A percentile compares a stretch with the other conserved stretches of the same genome.
phyloP scores from a whole-genome alignment of 345 rosid genomes.

The Trapa bicornis region DNA sequence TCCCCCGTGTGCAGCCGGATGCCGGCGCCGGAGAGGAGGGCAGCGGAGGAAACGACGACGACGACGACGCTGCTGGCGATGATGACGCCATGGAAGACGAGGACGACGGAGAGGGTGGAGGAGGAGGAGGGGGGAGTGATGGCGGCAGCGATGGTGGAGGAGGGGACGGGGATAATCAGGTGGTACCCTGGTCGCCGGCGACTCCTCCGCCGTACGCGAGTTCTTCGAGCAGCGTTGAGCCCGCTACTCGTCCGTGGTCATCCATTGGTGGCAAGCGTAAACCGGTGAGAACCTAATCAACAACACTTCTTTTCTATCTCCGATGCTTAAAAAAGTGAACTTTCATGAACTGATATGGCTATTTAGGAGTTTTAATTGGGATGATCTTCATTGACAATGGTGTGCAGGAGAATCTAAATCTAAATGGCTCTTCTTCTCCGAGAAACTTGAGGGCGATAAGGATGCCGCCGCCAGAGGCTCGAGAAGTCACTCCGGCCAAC shows the following conservation, averaged over 20 bases:
- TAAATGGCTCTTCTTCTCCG: too few relatives aligned
- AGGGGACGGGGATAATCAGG: constrained; percentile 40
- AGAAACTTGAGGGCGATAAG: too few relatives aligned
- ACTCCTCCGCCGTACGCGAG: constrained; percentile 30
- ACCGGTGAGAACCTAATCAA: neutral
- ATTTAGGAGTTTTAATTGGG: too few relatives aligned
- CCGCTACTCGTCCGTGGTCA: neutral
- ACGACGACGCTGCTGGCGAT: constrained; percentile 3
- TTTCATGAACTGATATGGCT: too few relatives aligned
- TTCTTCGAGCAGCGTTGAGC: constrained; percentile 27
- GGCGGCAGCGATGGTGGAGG: constrained; percentile 2
- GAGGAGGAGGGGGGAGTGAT: neutral
- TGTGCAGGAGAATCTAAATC: too few relatives aligned
- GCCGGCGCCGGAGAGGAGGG: constrained; percentile 8
- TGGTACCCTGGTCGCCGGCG: constrained; percentile 38
- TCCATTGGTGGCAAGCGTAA: neutral
- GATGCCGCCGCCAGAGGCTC: too few relatives aligned
- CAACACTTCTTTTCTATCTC: too few relatives aligned
- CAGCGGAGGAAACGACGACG: constrained; percentile 10
- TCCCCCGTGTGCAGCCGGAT: constrained; percentile 2
- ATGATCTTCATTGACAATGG: too few relatives aligned
- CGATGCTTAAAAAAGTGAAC: too few relatives aligned
- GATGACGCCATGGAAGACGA: too few relatives aligned
- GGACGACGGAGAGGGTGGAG: neutral
- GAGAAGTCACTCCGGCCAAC: too few relatives aligned